Evolutionary conservation across 441 rosid genomes (phyloP), one percentile per base, ranked within the genome.

Genomic region (Breynia disticha): DNA sequence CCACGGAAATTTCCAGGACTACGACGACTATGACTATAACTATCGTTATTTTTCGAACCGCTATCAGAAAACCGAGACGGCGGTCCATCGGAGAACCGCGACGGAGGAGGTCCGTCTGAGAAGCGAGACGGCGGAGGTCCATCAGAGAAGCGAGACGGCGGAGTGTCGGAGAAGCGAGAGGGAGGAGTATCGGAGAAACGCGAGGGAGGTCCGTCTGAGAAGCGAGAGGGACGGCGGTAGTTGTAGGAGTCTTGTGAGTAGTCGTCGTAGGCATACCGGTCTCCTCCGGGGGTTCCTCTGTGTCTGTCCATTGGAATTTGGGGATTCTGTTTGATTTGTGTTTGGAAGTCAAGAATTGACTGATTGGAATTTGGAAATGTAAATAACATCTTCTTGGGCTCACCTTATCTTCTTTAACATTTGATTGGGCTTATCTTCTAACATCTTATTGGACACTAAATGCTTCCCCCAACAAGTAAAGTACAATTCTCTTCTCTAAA

Each of bases 281-380:
- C 87, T 50, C 64, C 62, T 56, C 55, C 60, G n/a, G n/a, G n/a
- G n/a, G n/a, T n/a, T 19, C 67, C 76, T 66, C 88, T 57, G 75
- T 81, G 80, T 67, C 88, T 88, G 61, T 93, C 96, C 99, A 93
- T 69, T 9, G 44, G 13, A 41, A 3, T 37, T 37, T 37, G n/a
- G n/a, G n/a, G n/a, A n/a, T n/a, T n/a, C n/a, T n/a, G n/a, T n/a
- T n/a, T n/a, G n/a, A n/a, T n/a, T n/a, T n/a, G n/a, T n/a, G n/a
- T n/a, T n/a, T n/a, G n/a, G n/a, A n/a, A n/a, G n/a, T n/a, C n/a
- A n/a, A n/a, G n/a, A n/a, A n/a, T n/a, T n/a, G n/a, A n/a, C n/a
- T n/a, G n/a, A n/a, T n/a, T n/a, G n/a, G n/a, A n/a, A n/a, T n/a
- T n/a, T n/a, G n/a, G n/a, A n/a, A n/a, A n/a, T n/a, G n/a, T n/a